These are phyloP conservation scores for Zygosaccharomyces pseudobailii DNA, from an alignment of 1,139 yeast genomes.

Conservation along the genomic window DNA sequence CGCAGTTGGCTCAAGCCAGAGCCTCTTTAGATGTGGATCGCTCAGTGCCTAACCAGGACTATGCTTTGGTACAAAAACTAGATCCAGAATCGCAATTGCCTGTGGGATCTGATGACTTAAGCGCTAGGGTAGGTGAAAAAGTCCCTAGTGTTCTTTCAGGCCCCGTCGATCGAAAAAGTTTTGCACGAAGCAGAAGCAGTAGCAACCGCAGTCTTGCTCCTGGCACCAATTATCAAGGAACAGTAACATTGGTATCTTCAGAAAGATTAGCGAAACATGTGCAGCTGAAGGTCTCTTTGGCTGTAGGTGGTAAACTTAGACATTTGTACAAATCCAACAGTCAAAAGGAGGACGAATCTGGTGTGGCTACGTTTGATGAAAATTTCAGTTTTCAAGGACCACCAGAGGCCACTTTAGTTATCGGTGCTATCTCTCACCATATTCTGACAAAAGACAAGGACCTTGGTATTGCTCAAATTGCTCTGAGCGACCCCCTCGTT, in stretches of 20 bases:
- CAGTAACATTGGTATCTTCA: conserved; percentile 45
- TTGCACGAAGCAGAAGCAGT: conserved; percentile 19
- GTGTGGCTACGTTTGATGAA: conserved; percentile 57
- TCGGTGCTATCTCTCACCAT: conserved; percentile 64
- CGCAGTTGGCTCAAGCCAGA: conserved; percentile 10
- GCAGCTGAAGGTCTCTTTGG: conserved; percentile 50
- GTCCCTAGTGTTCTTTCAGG: conserved; percentile 9
- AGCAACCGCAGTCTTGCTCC: conserved; percentile 39
- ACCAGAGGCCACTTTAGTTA: conserved; percentile 51
- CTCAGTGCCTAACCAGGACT: conserved; percentile 28
- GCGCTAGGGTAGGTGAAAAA: conserved; percentile 12
- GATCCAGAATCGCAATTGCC: conserved; percentile 12
- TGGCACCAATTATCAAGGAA: conserved; percentile 48
- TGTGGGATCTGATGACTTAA: conserved; percentile 11
- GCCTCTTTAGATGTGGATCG: conserved; percentile 26
- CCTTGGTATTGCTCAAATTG: conserved; percentile 49
- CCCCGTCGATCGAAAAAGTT: conserved; percentile 1
- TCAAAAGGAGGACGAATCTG: conserved; percentile 47
- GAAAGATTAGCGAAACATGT: conserved; percentile 37
- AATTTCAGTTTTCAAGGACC: conserved; percentile 63
- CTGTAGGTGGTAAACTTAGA: conserved; percentile 49
- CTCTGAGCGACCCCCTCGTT: conserved; percentile 30
- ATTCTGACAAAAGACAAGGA: conserved; percentile 67
- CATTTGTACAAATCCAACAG: conserved; percentile 63
- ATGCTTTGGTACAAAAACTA: conserved; percentile 21